Base-by-base conservation (phyloP, 2,329 filamentous ascomycete genomes). In the Periconia sp. region DNA sequence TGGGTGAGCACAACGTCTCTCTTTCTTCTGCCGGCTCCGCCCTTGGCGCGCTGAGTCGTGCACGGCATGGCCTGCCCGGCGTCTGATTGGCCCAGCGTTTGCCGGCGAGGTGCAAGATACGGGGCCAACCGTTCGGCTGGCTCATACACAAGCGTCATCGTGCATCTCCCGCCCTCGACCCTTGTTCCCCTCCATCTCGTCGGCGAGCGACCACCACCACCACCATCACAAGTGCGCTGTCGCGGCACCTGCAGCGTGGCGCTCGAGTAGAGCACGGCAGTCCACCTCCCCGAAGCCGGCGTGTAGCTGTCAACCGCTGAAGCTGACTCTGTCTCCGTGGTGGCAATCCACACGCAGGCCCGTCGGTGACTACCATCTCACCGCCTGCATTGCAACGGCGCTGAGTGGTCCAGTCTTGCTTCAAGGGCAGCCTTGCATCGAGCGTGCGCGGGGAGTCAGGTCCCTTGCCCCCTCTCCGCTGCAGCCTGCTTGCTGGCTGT, bases 301-400 rank as follows among this genome's bases (percentile, higher is more conserved):
- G 12, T 29, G 26, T n/a, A n/a, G 26, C n/a, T 29, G 26, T 29
- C 26, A n/a, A n/a, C n/a, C 26, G 26, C 26, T n/a, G 29, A 12
- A 29, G n/a, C n/a, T 30, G 17, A 19, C 33, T 39, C 36, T 28
- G 32, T 21, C 35, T 44, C 43, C 47, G 39, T 31, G 16, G 47
- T 48, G 43, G 48, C 48, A 39, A 48, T 37, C 8, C 12, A 21
- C 22, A 17, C 44, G 39, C 42, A 45, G 41, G n/a, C n/a, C n/a
- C n/a, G n/a, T n/a, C n/a, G n/a, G n/a, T n/a, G n/a, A 26, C 38
- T 46, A 29, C 48, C 52, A 50, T 47, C 56, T 57, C 59, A 56
- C 56, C 57, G 48, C 56, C 40, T 41, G 15, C 24, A 9, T 26
- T n/a, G 23, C 15, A 43, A 40, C 42, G 19, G 35, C 16, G 37